Evolutionary conservation across 2,329 filamentous ascomycete genomes (phyloP), one percentile per base, ranked within the genome.

Genomic region (Cladophialophora exuberans): DNA sequence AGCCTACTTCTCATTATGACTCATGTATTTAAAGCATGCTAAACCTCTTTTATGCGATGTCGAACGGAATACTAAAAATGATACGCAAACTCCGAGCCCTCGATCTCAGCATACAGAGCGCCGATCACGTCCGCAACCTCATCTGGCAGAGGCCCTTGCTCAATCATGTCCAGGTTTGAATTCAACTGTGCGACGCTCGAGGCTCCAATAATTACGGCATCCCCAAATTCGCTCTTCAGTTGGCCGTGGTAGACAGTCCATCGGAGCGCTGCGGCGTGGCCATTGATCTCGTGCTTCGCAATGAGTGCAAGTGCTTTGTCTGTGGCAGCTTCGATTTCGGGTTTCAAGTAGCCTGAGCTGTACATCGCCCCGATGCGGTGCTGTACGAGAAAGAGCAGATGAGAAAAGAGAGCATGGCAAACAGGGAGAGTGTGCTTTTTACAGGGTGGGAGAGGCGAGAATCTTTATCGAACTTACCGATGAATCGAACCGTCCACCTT

Each of bases 191-290:
- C 44, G 5, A 43, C 17, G n/a, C 35, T 59, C 6, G 45, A 57
- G 11, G 54, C 57, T 4, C 43, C 59, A 17, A 62, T 31, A 10
- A 62, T 51, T 4, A 62, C n/a, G 1, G 64, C 67, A 33, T 77
- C 75, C 0, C 71, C 73, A 10, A 68, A 50, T 5, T 60, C 52
- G 0, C 45, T 58, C 10, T 66, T 54, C 1, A 78, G 62, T 18
- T 60, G 46, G 28, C 72, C 68, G 55, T 77, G 73, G 47, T 71
- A 66, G 5, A 64, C 63, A 1, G 68, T 68, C 75, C 76, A 78
- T 3, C 76, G 67, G 7, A 77, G 64, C 3, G 76, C 72, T 1
- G 72, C 73, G 1, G 70, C 73, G 49, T 76, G 73, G 2, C 69
- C 72, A 30, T 50, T 66, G 33, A 76, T 73, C 7, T 66, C 68